Conservation (phyloP, 305 asterid genomes). For the Rubia peregrina region DNA sequence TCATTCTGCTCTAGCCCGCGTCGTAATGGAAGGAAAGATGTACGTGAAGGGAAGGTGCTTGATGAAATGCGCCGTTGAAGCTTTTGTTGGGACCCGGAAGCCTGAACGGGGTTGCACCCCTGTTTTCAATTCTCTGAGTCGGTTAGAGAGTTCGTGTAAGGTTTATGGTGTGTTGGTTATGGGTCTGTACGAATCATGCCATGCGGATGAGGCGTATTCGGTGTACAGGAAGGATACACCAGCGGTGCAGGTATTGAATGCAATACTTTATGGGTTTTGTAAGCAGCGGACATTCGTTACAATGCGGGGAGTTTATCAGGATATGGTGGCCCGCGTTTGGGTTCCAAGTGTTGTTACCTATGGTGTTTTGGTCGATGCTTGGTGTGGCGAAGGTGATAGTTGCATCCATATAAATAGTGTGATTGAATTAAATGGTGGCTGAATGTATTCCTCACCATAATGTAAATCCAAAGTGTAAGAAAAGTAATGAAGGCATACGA, state of each 20-base stretch:
- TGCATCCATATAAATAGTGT: too few relatives aligned
- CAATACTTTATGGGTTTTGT: slow-evolving; percentile 47
- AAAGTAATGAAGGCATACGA: too few relatives aligned
- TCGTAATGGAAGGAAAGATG: slow-evolving; percentile 29
- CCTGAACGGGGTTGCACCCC: slow-evolving; percentile 47
- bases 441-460: too few relatives aligned
- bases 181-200: slow-evolving; percentile 61
- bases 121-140: slow-evolving; percentile 44
- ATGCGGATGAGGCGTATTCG: slow-evolving; percentile 62
- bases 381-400: slow-evolving; percentile 41
- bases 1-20: slow-evolving; percentile 44
- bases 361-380: slow-evolving; percentile 66
- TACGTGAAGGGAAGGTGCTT: slow-evolving; percentile 69
- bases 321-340: slow-evolving; percentile 41
- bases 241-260: slow-evolving; percentile 52
- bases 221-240: slow-evolving; percentile 55
- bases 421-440: too few relatives aligned
- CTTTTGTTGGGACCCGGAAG: slow-evolving; percentile 34
- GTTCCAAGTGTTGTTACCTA: slow-evolving; percentile 58
- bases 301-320: slow-evolving; percentile 55
- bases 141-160: slow-evolving; percentile 19
- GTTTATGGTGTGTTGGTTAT: slow-evolving; percentile 55
- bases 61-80: slow-evolving; percentile 61
- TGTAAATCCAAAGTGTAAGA: too few relatives aligned
- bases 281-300: slow-evolving; percentile 35